Base-by-base conservation (phyloP, 768 basidiomycete species). In the Termitomyces sp. region DNA sequence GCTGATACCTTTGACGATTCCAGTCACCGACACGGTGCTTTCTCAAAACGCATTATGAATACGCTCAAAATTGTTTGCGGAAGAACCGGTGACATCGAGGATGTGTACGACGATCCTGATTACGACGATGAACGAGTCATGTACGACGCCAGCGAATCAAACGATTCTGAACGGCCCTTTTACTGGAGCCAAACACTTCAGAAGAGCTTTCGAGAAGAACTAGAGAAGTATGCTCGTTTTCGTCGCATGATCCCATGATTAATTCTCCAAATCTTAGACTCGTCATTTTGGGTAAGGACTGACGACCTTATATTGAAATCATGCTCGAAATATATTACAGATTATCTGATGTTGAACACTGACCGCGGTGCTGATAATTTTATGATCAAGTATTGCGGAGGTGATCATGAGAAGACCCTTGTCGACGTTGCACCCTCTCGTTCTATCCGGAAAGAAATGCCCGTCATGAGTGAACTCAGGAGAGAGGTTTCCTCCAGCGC, bases 281-380 rank as follows among this genome's bases (percentile, higher is more conserved):
- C 22, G 90, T 95, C 26, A 88, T 94, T 54, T 75, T 95, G 64
- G 90, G 90, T 90, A 70, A 44, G 71, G 46, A 22, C 59, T 47
- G 44, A 39, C 16, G n/a, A n/a, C 7, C 4, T 18, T 16, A 52
- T 47, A 46, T 12, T 42, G 49, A 36, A 53, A 29, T 20, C 26
- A 36, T 34, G 39, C 20, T n/a, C 46, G 56, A 53, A 53, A 5
- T 7, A 5, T 7, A 46, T 37, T 43, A 54, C 52, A 90, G 92
- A 95, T 71, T 93, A 89, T 71, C 77, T 96, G 44, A 95, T 95
- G 88, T 83, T 92, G 53, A 95, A 94, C 69, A 95, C 94, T 20
- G 93, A 94, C 67, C 84, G 92, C 51, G 87, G 81, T 37, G 87
- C 90, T 1, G 92, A 93, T 74, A 92, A 93, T 69, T 94, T 90